Evolutionary conservation across 345 rosid genomes (phyloP), one percentile per base, ranked within the genome.

Genomic region (Eucalyptus tenuipes): DNA sequence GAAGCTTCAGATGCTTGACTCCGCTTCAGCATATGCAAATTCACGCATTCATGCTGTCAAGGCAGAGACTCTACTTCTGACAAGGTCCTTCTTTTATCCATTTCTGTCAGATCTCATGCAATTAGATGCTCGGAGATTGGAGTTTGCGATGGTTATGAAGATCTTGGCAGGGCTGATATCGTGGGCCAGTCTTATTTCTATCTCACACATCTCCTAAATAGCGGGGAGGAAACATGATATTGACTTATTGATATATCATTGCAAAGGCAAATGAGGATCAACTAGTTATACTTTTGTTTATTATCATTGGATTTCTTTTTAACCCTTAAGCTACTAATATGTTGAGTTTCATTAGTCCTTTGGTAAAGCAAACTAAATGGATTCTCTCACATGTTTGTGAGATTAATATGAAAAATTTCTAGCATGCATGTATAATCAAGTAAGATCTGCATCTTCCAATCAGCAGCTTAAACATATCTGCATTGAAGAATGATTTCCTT

Each of bases 1-100:
- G 99, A 96, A 95, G 93, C 93, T 97, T 88, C 91, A 92, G 82
- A 87, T 97, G 93, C 94, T 97, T 86, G 92, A 94, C 89, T 90
- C 91, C 29, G 97, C 97, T 88, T 91, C 97, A 49, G 89, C 92
- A 87, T 94, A 90, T 90, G 91, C 95, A 88, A 97, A 96, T 90
- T 90, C 95, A 87, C 97, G 94, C 93, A 93, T 97, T 55, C 96
- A 94, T 92, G 93, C 93, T 53, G 94, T 96, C 88, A 92, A 92
- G 91, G 95, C 96, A 89, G 95, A 91, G 86, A 93, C 96, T 20
- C 92, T 97, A 75, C 86, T 97, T 88, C 94, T 97, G 44, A 91
- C 92, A 89, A 95, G 97, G 98, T 66, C 22, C 10, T 15, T n/a
- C 2, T 66, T 16, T 66, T 31, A 66, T 8, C 42, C 42, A 33